Base-by-base conservation (phyloP, 192 early-diverging fungal genomes). In the Coemansia sp. region DNA sequence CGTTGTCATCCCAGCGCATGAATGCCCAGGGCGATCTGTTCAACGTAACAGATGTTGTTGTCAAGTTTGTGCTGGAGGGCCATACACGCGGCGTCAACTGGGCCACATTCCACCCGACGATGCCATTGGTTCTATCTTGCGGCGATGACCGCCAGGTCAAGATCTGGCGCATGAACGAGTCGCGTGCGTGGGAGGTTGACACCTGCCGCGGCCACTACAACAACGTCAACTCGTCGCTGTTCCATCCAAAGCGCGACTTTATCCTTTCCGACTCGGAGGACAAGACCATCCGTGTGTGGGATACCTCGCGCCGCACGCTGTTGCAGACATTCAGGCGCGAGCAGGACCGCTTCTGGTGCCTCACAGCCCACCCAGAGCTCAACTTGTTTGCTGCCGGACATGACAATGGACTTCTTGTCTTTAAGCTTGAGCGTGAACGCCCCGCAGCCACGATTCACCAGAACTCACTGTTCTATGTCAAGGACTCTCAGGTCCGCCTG, bases 161-260 rank as follows among this genome's bases (percentile, higher is more conserved):
- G 78, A 85, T 99, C 23, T 99, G 97, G 97, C 84, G 97, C 67
- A 95, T 95, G 93, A 98, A 95, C 73, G 95, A 99, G 64, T 91
- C 92, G 37, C 89, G 92, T 72, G 97, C 97, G 17, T 99, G 97
- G 97, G 97, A 99, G 73, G 91, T 99, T n/a, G 96, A 99, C 69
- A 96, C 95, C 22, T 97, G 94, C 84, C 89, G 97, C 28, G 97
- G 96, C 9, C 97, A 99, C 78, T 98, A 93, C 82, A 98, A 95
- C 86, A 98, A 98, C 59, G 93, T 99, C 28, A 94, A 91, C 25
- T 86, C 86, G 48, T 91, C 91, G 2, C 72, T 99, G 42, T 99
- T 99, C 86, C 96, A 99, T 68, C 94, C 94, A 17, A 91, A 94
- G 53, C 92, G 92, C 62, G 97, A 99, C 54, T 82, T 99, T 38